These are phyloP conservation scores for Coccomyxa subellipsoidea DNA, from an alignment of 163 green algal species.

Conservation along the genomic window DNA sequence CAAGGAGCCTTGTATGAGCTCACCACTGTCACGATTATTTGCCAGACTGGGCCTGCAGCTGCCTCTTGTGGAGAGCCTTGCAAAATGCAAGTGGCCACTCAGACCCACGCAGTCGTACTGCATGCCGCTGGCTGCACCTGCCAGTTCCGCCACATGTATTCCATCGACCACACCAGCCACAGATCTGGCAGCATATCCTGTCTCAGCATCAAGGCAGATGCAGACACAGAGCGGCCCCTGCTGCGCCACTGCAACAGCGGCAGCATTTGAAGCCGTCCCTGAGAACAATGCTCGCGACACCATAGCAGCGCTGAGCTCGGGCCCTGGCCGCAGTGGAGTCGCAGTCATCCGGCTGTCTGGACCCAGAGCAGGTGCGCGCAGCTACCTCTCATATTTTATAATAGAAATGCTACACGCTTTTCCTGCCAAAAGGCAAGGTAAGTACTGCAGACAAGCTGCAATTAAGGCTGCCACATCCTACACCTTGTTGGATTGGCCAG, in stretches of 20 bases:
- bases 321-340: slow-evolving; percentile 33
- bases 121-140: not conserved
- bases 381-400: slow-evolving; percentile 3
- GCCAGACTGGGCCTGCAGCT: not conserved
- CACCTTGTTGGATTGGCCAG: not conserved
- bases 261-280: too few relatives aligned
- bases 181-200: not conserved
- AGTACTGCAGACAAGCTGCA: too few relatives aligned
- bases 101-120: not conserved
- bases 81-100: not conserved
- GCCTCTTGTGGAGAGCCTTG: not conserved
- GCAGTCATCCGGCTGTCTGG: slow-evolving; percentile 50
- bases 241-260: too few relatives aligned
- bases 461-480: not conserved
- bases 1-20: not conserved
- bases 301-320: slow-evolving; percentile 52
- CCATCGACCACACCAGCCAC: not conserved
- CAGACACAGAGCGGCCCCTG: not conserved
- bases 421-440: not conserved
- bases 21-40: not conserved
- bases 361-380: slow-evolving; percentile 21
- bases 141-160: not conserved
- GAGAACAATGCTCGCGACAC: slow-evolving; percentile 27
- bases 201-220: not conserved
- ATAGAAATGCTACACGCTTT: not conserved